Percentiles rank a stretch among this genome's conserved stretches.
phyloP scores from a whole-genome alignment of 305 asterid species.

The Fraxinus angustifolia region DNA sequence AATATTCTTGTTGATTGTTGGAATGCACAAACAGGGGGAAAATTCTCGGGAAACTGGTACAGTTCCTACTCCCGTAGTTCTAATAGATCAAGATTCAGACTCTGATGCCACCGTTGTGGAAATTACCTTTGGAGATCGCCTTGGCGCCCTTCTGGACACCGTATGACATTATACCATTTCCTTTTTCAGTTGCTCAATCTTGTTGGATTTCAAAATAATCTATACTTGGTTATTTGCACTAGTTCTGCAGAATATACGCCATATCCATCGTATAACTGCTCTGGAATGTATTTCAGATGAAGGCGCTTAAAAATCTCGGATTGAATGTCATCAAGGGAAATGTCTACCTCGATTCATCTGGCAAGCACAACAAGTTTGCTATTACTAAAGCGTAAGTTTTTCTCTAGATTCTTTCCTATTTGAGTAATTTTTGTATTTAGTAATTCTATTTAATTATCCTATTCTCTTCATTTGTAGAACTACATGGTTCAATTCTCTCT shows the following conservation, averaged over 20 bases:
- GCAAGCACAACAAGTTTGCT: slow-evolving; percentile 89
- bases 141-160: slow-evolving; percentile 91
- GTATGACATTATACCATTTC: slow-evolving; percentile 33
- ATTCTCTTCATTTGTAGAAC: neutral
- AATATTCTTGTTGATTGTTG: slow-evolving; percentile 19
- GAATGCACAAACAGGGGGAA: slow-evolving; percentile 49
- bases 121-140: slow-evolving; percentile 93
- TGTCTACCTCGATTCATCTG: slow-evolving; percentile 87
- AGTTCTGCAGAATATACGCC: neutral
- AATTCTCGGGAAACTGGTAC: slow-evolving; percentile 52
- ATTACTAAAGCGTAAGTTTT: slow-evolving; percentile 79
- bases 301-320: slow-evolving; percentile 75
- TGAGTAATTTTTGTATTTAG: slow-evolving; percentile 2
- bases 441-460: neutral
- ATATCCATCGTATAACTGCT: neutral
- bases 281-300: slow-evolving; percentile 59
- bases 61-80: slow-evolving; percentile 73
- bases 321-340: slow-evolving; percentile 88
- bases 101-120: slow-evolving; percentile 88
- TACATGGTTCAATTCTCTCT: neutral
- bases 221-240: neutral
- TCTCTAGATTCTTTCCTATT: neutral
- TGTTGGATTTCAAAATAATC: neutral
- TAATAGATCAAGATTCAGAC: slow-evolving; percentile 87
- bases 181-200: neutral